Evolutionary conservation across 352 stramenopile species (phyloP).

Genomic region (Globisporangium cylindrosporum): DNA sequence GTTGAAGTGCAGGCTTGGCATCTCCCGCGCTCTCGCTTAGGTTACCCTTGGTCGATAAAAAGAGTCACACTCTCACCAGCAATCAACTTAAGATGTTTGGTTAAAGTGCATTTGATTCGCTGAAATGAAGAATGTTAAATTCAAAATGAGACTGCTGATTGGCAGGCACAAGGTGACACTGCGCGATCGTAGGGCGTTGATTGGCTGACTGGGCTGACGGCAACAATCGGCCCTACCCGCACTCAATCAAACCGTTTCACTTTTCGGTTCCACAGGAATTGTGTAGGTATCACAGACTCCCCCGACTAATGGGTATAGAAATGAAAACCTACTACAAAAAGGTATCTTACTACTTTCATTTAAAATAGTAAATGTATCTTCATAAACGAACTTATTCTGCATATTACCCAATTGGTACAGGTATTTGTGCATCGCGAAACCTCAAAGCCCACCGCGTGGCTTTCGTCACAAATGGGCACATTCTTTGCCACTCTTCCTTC

Average conservation of each 20-base stretch:
- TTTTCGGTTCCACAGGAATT: not conserved
- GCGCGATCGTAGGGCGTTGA: not conserved
- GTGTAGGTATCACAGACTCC: not conserved
- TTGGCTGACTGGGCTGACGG: not conserved
- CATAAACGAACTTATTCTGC: too few species aligned
- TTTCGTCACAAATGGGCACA: conserved; percentile 14
- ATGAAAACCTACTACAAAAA: not conserved
- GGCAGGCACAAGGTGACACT: not conserved
- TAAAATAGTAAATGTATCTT: too few species aligned
- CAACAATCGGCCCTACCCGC: not conserved
- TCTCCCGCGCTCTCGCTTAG: not conserved
- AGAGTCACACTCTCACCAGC: not conserved
- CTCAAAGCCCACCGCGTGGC: not conserved
- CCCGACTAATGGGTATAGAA: not conserved
- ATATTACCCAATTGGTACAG: not conserved
- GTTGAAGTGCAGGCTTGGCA: not conserved
- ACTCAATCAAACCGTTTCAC: not conserved
- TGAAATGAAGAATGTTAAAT: not conserved
- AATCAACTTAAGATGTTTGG: not conserved
- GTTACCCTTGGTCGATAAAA: not conserved
- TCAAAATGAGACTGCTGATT: not conserved
- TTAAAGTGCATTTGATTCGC: not conserved
- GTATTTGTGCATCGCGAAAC: not conserved
- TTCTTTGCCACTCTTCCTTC: not conserved
- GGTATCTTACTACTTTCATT: not conserved